Evolutionary conservation across 352 stramenopile genomes (phyloP).

Genomic region (Pythium scleroteichum): DNA sequence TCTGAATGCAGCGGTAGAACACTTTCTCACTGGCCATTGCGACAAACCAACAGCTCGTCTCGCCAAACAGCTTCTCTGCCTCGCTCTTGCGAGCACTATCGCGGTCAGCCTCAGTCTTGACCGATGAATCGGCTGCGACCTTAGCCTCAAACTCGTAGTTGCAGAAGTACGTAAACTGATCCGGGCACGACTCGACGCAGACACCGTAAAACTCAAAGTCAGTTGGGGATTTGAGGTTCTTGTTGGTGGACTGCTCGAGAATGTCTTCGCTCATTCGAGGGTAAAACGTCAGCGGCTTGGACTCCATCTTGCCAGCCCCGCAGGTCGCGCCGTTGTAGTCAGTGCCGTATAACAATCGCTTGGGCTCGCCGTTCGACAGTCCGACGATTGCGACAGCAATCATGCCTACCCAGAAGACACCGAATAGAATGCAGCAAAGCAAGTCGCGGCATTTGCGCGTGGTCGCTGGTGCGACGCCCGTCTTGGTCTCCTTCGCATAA

Average conservation of each 20-base stretch:
- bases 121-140: constrained; percentile 42
- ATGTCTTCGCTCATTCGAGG: constrained; percentile 82
- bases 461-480: constrained; percentile 51
- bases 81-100: constrained; percentile 48
- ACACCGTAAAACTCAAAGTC: constrained; percentile 71
- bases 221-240: constrained; percentile 46
- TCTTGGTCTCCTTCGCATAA: constrained; percentile 25
- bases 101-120: constrained; percentile 48
- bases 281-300: constrained; percentile 66
- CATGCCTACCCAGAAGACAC: constrained; percentile 85
- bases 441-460: constrained; percentile 65
- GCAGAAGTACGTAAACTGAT: constrained; percentile 54
- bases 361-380: constrained; percentile 60
- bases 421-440: constrained; percentile 74
- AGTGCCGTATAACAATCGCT: constrained; percentile 73
- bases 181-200: constrained; percentile 65
- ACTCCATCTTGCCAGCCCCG: constrained; percentile 42
- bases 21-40: constrained; percentile 60
- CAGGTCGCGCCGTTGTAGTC: constrained; percentile 82
- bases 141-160: constrained; percentile 65
- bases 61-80: constrained; percentile 39
- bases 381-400: constrained; percentile 62
- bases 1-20: constrained; percentile 83
- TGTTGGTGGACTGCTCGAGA: constrained; percentile 49
- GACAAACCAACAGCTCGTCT: constrained; percentile 65